phyloP scores from a whole-genome alignment of 2,329 filamentous ascomycete species.

The Metarhizium anisopliae region DNA sequence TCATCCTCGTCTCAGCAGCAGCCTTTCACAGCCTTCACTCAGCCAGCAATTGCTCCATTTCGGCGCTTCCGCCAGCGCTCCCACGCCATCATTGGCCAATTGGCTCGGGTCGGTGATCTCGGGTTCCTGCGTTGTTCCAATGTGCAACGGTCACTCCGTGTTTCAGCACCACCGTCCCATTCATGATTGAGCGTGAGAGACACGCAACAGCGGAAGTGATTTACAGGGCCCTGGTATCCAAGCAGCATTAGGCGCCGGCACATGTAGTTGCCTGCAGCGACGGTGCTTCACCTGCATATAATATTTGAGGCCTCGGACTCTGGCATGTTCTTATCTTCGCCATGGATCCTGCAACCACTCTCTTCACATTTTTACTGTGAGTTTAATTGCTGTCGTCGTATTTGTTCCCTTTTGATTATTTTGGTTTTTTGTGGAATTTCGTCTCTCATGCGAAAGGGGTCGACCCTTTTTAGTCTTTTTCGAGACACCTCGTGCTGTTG shows the following conservation, averaged over 20 bases:
- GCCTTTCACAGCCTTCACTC: not conserved
- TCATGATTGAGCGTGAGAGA: not conserved
- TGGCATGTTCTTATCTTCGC: slow-evolving; percentile 2
- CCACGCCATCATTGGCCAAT: slow-evolving; percentile 9
- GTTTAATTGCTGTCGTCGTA: slow-evolving; percentile 15
- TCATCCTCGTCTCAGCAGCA: not conserved
- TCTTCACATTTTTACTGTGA: slow-evolving; percentile 62
- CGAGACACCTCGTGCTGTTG: not conserved
- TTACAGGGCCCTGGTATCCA: not conserved
- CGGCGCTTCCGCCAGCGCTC: slow-evolving; percentile 7
- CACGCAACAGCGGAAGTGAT: not conserved
- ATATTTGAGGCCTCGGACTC: not conserved
- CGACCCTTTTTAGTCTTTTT: not conserved
- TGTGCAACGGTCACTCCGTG: slow-evolving; percentile 7
- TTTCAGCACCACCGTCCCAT: slow-evolving; percentile 7
- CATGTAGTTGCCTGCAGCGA: not conserved
- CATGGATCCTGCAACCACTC: slow-evolving; percentile 55
- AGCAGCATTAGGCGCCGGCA: not conserved
- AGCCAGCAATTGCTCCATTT: slow-evolving; percentile 1
- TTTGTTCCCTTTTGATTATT: not conserved
- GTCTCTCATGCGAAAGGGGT: not conserved
- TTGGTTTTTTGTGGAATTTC: not conserved
- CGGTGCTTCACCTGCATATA: not conserved
- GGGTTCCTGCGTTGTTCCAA: slow-evolving; percentile 10
- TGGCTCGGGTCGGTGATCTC: not conserved